Conservation (phyloP, 2,329 filamentous ascomycete species). For the Conoideocrella luteorostrata region DNA sequence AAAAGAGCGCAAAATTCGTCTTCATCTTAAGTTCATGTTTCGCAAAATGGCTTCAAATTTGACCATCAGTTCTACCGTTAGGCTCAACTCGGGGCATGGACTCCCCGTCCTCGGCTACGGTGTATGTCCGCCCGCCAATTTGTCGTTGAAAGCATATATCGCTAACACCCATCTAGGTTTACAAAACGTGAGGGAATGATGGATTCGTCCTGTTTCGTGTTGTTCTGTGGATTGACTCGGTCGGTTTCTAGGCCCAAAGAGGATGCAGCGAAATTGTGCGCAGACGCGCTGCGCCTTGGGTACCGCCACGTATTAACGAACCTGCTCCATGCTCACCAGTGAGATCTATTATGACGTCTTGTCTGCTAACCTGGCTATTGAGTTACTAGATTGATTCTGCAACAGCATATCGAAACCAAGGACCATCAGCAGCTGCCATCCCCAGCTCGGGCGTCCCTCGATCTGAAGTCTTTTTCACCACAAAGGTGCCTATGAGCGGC, state of each 20-base stretch:
- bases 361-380: too few relatives aligned
- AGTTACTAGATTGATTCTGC: constrained; percentile 54
- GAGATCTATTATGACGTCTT: too few relatives aligned
- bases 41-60: constrained; percentile 40
- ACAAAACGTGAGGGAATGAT: constrained; percentile 43
- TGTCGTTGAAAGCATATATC: background rate
- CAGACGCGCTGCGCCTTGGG: constrained; percentile 41
- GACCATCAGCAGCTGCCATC: constrained; percentile 39
- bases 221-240: background rate
- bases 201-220: too few relatives aligned
- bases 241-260: constrained; percentile 20
- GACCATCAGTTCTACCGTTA: constrained; percentile 40
- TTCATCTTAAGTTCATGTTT: constrained; percentile 12
- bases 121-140: constrained; percentile 29
- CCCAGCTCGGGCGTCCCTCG: constrained; percentile 35
- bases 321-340: too few relatives aligned
- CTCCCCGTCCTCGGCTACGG: constrained; percentile 49
- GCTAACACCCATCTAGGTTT: constrained; percentile 33
- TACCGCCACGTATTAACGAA: constrained; percentile 55
- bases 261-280: constrained; percentile 27
- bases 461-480: constrained; percentile 48
- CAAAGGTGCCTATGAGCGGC: constrained; percentile 42
- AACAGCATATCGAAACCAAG: constrained; percentile 45
- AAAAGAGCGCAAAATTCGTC: too few relatives aligned
- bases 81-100: constrained; percentile 48